phyloP scores from a whole-genome alignment of 1,139 yeast species.

The Geotrichum carabidarum region DNA sequence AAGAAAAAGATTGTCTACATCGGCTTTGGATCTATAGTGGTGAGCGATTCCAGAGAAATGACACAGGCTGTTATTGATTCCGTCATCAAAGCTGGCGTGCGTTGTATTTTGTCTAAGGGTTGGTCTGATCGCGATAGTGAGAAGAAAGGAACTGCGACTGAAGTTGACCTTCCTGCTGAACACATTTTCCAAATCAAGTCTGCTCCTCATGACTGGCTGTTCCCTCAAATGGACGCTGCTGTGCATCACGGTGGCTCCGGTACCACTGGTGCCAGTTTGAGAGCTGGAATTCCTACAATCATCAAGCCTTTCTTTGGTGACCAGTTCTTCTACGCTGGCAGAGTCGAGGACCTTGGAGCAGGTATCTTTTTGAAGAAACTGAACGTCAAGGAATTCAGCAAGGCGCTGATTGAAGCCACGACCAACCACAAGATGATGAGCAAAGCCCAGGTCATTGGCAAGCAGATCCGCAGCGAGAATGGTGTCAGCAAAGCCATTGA shows the following conservation, averaged over 20 bases:
- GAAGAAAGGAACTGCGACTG: constrained; percentile 42
- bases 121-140: constrained; percentile 74
- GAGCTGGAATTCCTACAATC: constrained; percentile 84
- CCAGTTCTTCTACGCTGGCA: constrained; percentile 81
- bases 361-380: constrained; percentile 69
- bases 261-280: constrained; percentile 85
- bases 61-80: constrained; percentile 77
- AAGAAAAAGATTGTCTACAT: constrained; percentile 74
- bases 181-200: constrained; percentile 59
- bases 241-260: constrained; percentile 99
- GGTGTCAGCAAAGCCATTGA: constrained; percentile 79
- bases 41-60: constrained; percentile 69
- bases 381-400: constrained; percentile 55
- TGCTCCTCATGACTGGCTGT: constrained; percentile 92
- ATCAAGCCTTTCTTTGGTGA: constrained; percentile 96
- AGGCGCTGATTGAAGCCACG: constrained; percentile 65
- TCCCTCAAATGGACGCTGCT: constrained; percentile 83
- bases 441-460: constrained; percentile 60
- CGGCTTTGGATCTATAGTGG: constrained; percentile 95
- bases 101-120: constrained; percentile 86
- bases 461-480: constrained; percentile 58
- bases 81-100: constrained; percentile 69
- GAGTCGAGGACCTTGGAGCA: constrained; percentile 87
- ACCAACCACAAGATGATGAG: constrained; percentile 60
- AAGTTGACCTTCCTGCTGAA: constrained; percentile 60